These are phyloP conservation scores for Francoa sonchifolia DNA, from an alignment of 441 rosid species.

Conservation along the genomic window DNA sequence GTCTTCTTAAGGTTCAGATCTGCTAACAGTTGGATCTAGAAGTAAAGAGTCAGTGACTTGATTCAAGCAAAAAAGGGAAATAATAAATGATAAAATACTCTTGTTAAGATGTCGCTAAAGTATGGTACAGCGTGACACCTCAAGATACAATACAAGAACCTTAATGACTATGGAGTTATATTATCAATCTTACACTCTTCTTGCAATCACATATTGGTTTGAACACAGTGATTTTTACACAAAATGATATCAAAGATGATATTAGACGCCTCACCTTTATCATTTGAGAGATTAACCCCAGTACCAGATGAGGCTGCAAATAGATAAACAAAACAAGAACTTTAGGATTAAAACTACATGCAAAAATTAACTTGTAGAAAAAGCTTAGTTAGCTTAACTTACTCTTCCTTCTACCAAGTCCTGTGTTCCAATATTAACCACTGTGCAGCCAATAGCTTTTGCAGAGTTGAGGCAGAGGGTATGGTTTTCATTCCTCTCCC, in stretches of 20 bases:
- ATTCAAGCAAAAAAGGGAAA: constrained; percentile 5
- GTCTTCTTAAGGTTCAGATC: constrained; percentile 67
- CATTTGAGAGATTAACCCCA: constrained; percentile 65
- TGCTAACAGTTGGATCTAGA: constrained; percentile 60
- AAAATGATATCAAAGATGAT: neutral
- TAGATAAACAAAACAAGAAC: constrained; percentile 4
- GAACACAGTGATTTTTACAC: neutral
- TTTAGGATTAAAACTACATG: constrained; percentile 1
- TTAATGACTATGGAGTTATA: no score
- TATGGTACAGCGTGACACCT: no score
- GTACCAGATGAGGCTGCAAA: constrained; percentile 59
- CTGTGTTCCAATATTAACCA: constrained; percentile 60
- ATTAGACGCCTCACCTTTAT: constrained; percentile 34
- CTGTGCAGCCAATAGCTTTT: constrained; percentile 69
- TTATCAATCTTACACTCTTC: no score
- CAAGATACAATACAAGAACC: no score
- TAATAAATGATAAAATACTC: constrained; percentile 4
- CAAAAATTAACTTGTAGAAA: constrained; percentile 3
- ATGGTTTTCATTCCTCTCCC: constrained; percentile 81
- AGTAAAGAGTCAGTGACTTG: constrained; percentile 14
- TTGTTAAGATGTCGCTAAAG: no score
- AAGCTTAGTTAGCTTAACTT: constrained; percentile 16
- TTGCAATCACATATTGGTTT: no score
- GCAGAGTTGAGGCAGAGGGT: constrained; percentile 75
- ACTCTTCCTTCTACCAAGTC: constrained; percentile 69